phyloP scores from a whole-genome alignment of 495 filamentous ascomycete species.

The Terfezia boudieri region DNA sequence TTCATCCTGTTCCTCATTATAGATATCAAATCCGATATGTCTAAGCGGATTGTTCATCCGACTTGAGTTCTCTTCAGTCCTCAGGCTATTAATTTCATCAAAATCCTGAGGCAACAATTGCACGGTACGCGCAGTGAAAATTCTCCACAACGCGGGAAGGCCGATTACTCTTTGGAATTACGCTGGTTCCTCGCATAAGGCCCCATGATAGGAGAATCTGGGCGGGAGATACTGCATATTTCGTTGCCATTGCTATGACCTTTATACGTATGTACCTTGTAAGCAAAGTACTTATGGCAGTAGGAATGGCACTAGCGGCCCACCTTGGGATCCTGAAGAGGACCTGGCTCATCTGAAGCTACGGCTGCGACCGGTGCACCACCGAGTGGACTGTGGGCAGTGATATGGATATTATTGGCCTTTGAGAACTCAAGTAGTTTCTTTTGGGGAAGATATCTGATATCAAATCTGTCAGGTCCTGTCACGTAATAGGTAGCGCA shows the following conservation, averaged over 20 bases:
- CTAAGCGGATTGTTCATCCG: conserved; percentile 5
- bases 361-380: no score
- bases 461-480: no score
- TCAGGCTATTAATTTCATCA: conserved; percentile 28
- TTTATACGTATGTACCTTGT: conserved; percentile 2
- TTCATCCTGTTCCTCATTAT: conserved; percentile 6
- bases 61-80: conserved; percentile 2
- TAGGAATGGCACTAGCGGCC: neutral
- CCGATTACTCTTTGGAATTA: conserved; percentile 38
- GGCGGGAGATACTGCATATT: conserved; percentile 27
- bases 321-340: conserved; percentile 18
- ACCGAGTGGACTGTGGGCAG: no score
- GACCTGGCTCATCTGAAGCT: conserved; percentile 1
- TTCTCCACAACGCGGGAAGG: conserved; percentile 31
- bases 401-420: no score
- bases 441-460: no score
- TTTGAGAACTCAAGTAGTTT: no score
- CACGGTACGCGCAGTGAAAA: conserved; percentile 33
- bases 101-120: conserved; percentile 45
- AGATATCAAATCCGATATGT: conserved; percentile 13
- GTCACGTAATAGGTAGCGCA: no score
- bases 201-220: conserved; percentile 36
- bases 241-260: conserved; percentile 21
- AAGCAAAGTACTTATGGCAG: neutral
- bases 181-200: conserved; percentile 31